Evolutionary conservation across 306 rosid genomes (phyloP).

Genomic region (Prunus armeniaca): DNA sequence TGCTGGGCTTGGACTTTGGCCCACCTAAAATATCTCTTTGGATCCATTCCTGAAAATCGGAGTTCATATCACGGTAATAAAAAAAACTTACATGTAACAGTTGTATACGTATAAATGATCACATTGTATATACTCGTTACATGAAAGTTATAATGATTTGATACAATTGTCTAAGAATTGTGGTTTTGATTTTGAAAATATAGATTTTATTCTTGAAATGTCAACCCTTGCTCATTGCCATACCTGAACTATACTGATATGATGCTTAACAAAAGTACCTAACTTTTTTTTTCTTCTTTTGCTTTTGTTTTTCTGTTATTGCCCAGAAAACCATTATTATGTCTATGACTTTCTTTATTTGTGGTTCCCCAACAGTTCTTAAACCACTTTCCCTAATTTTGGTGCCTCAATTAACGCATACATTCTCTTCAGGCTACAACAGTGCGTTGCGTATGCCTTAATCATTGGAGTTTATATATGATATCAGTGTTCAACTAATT

Average conservation of each 20-base stretch:
- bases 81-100: too few species aligned
- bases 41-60: too few species aligned
- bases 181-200: neutral
- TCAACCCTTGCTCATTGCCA: neutral
- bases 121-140: too few species aligned
- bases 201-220: neutral
- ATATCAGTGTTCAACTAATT: neutral
- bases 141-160: too few species aligned
- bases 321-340: slow-evolving; percentile 6
- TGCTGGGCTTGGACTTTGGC: neutral
- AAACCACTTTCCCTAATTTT: slow-evolving; percentile 2
- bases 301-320: neutral
- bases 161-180: too few species aligned
- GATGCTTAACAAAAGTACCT: neutral
- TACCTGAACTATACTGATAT: neutral
- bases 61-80: too few species aligned
- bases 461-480: neutral
- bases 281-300: neutral
- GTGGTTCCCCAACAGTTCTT: neutral
- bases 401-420: slow-evolving; percentile 32
- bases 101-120: too few species aligned
- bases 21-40: neutral
- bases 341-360: slow-evolving; percentile 10
- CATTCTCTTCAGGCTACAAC: neutral
- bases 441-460: too few species aligned